These are phyloP conservation scores for Bruguiera hainesii DNA, from an alignment of 441 rosid species.

Conservation along the genomic window DNA sequence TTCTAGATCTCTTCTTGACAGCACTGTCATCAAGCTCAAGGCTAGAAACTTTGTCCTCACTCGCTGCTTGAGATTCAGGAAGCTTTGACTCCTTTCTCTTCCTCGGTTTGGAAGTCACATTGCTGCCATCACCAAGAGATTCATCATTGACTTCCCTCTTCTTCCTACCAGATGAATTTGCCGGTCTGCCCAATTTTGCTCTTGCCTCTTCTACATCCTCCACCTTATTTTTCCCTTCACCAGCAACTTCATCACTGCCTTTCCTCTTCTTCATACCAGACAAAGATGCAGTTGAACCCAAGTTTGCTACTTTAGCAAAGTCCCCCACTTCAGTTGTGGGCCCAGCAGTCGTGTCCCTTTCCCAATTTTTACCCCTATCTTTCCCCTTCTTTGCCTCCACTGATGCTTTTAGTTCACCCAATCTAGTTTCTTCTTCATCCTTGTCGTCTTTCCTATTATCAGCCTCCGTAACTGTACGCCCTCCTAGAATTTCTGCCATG, in stretches of 20 bases:
- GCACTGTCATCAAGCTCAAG: constrained; percentile 21
- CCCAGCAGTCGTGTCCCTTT: constrained; percentile 5
- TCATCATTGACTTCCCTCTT: constrained; percentile 19
- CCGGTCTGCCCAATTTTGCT: constrained; percentile 7
- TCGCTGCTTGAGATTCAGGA: constrained; percentile 21
- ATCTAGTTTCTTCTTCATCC: constrained; percentile 18
- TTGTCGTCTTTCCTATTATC: constrained; percentile 20
- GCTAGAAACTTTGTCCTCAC: constrained; percentile 18
- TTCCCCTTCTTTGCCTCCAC: constrained; percentile 36
- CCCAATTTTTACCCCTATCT: constrained; percentile 1
- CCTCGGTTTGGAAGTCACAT: constrained; percentile 18
- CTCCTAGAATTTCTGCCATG: constrained; percentile 71
- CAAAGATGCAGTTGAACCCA: constrained; percentile 8
- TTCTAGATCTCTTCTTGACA: constrained; percentile 14
- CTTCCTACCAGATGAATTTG: constrained; percentile 13
- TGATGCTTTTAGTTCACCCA: constrained; percentile 18
- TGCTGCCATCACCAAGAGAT: constrained; percentile 5
- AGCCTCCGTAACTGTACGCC: constrained; percentile 26
- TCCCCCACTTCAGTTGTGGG: constrained; percentile 4
- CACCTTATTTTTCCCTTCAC: not conserved
- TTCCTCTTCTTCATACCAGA: constrained; percentile 20
- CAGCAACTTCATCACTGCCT: constrained; percentile 15
- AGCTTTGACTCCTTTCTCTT: constrained; percentile 24
- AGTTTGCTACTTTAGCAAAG: constrained; percentile 5
- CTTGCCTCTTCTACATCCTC: constrained; percentile 3